phyloP scores from a whole-genome alignment of 768 basidiomycete species.

The Amanita phalloides region DNA sequence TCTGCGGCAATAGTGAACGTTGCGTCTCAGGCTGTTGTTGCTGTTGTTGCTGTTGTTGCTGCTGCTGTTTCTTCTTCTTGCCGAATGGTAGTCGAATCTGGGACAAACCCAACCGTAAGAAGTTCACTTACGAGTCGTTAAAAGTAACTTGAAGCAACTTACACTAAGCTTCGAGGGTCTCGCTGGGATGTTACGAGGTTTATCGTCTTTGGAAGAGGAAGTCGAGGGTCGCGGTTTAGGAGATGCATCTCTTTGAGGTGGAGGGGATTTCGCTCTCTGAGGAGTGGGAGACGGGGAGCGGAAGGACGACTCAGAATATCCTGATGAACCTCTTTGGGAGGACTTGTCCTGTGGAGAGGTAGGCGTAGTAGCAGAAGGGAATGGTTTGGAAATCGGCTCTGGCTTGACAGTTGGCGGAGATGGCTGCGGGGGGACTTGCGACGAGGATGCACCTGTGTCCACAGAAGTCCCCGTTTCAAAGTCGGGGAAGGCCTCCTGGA shows the following conservation, averaged over 20 bases:
- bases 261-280: constrained; percentile 17
- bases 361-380: neutral
- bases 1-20: constrained; percentile 26
- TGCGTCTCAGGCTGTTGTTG: constrained; percentile 27
- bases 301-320: neutral
- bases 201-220: constrained; percentile 53
- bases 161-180: constrained; percentile 73
- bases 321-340: constrained; percentile 18
- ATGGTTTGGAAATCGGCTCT: neutral
- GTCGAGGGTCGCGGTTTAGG: constrained; percentile 53
- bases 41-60: constrained; percentile 20
- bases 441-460: constrained; percentile 23
- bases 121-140: neutral
- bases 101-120: constrained; percentile 2
- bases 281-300: constrained; percentile 24
- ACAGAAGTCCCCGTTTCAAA: constrained; percentile 29
- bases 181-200: constrained; percentile 41
- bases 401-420: neutral
- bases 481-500: constrained; percentile 49
- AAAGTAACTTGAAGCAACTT: constrained; percentile 21
- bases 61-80: constrained; percentile 58
- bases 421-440: constrained; percentile 6
- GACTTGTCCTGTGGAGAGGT: constrained; percentile 12
- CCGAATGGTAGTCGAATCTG: constrained; percentile 76
- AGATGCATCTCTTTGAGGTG: constrained; percentile 42